phyloP scores from a whole-genome alignment of 805 yeast genomes.

The Zygotorulaspora danielsina region DNA sequence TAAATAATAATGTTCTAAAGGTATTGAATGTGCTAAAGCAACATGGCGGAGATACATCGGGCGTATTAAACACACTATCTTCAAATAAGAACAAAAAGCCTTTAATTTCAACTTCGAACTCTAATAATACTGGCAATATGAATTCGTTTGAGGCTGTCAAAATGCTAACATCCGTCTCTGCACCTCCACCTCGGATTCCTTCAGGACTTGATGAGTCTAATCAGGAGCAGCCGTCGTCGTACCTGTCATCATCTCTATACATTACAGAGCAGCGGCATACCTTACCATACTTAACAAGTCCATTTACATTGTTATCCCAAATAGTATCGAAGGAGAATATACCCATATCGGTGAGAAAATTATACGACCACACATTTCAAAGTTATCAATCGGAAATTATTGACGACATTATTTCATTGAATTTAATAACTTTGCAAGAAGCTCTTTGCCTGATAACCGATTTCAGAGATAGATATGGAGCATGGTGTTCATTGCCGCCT shows the following conservation, averaged over 20 bases:
- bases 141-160: slow-evolving; percentile 1
- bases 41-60: not conserved
- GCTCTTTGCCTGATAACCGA: slow-evolving; percentile 48
- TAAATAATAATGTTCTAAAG: slow-evolving; percentile 15
- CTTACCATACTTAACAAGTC: slow-evolving; percentile 15
- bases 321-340: slow-evolving; percentile 17
- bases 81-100: not conserved
- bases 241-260: slow-evolving; percentile 6
- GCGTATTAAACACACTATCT: not conserved
- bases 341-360: slow-evolving; percentile 17
- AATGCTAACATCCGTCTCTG: slow-evolving; percentile 1
- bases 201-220: not conserved
- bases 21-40: slow-evolving; percentile 13
- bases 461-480: slow-evolving; percentile 64
- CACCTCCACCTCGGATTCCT: not conserved
- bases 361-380: slow-evolving; percentile 13
- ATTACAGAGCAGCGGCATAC: slow-evolving; percentile 14
- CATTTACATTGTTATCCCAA: slow-evolving; percentile 18
- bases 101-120: not conserved
- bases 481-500: slow-evolving; percentile 73
- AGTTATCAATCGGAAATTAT: slow-evolving; percentile 12
- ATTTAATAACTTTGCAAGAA: slow-evolving; percentile 46
- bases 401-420: slow-evolving; percentile 49
- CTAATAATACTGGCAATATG: not conserved
- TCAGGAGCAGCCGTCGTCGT: slow-evolving; percentile 3